A percentile compares a stretch with the other conserved stretches of the same genome.
These are phyloP conservation scores for Boletus pseudo-olivaceus DNA, from an alignment of 768 basidiomycete species.

Conservation along the genomic window DNA sequence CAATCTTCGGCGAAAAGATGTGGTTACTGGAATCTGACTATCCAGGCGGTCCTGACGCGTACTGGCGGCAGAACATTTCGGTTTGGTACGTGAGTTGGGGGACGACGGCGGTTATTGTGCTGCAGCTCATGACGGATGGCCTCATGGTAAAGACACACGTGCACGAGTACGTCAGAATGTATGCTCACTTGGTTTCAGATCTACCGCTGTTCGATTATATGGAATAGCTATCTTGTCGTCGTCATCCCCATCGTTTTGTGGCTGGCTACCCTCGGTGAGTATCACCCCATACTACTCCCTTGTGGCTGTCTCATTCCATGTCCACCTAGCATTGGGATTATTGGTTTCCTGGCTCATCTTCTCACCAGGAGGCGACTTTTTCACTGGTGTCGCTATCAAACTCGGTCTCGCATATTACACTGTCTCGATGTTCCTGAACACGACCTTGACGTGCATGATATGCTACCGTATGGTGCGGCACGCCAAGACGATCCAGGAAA, in stretches of 20 bases:
- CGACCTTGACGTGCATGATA: slow-evolving; percentile 20
- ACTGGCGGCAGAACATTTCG: slow-evolving; percentile 23
- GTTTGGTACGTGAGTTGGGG: slow-evolving; percentile 30
- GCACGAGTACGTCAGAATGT: neutral
- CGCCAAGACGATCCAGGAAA: neutral
- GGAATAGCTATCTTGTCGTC: slow-evolving; percentile 17
- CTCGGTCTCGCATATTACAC: slow-evolving; percentile 20
- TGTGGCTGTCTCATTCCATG: neutral
- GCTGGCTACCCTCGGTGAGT: slow-evolving; percentile 21
- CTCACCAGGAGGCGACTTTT: slow-evolving; percentile 18
- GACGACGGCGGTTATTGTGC: slow-evolving; percentile 19
- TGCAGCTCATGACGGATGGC: slow-evolving; percentile 37
- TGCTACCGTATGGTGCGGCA: slow-evolving; percentile 17
- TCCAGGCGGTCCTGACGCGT: slow-evolving; percentile 35
- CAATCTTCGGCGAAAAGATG: slow-evolving; percentile 29
- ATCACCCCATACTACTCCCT: too few relatives aligned
- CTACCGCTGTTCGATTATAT: slow-evolving; percentile 38
- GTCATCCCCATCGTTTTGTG: slow-evolving; percentile 21
- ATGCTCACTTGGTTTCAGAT: slow-evolving; percentile 31
- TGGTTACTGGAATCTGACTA: slow-evolving; percentile 35
- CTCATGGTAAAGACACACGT: slow-evolving; percentile 15
- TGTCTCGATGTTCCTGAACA: slow-evolving; percentile 14
- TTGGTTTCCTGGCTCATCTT: slow-evolving; percentile 8
- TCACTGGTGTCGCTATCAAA: slow-evolving; percentile 4
- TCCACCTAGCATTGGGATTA: slow-evolving; percentile 16